Percentiles rank a stretch among this genome's conserved stretches.
Evolutionary conservation across 2,329 filamentous ascomycete genomes (phyloP).

Genomic region (Aspergillus chevalieri): DNA sequence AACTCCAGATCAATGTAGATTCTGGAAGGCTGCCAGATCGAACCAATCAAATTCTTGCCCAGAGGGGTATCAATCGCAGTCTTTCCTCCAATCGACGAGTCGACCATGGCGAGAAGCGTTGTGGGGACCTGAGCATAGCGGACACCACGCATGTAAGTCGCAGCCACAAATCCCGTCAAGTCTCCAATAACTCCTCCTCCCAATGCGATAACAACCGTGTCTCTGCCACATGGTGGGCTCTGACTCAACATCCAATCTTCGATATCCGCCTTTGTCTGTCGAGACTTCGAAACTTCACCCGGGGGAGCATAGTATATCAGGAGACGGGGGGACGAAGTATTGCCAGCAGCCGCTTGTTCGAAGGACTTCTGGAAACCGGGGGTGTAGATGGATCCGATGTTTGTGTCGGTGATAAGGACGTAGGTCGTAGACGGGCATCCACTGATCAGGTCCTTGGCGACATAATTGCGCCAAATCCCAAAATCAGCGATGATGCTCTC

Average conservation of each 20-base stretch:
- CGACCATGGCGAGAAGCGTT: conserved; percentile 91
- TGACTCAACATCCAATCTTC: conserved; percentile 95
- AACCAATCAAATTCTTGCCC: conserved; percentile 91
- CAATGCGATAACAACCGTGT: conserved; percentile 89
- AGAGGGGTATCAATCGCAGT: conserved; percentile 94
- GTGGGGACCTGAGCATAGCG: conserved; percentile 96
- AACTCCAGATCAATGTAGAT: conserved; percentile 94
- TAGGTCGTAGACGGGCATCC: conserved; percentile 83
- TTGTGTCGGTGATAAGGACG: conserved; percentile 93
- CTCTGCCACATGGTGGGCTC: conserved; percentile 75
- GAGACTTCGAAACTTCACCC: conserved; percentile 87
- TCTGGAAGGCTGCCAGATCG: conserved; percentile 91
- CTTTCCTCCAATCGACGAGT: conserved; percentile 97
- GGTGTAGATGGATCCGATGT: conserved; percentile 74
- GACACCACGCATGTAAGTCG: conserved; percentile 97
- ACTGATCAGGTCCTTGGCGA: conserved; percentile 71
- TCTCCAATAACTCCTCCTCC: conserved; percentile 97
- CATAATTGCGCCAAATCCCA: conserved; percentile 77
- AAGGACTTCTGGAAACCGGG: conserved; percentile 68
- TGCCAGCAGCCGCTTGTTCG: conserved; percentile 41
- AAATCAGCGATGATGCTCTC: conserved; percentile 90
- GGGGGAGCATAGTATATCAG: conserved; percentile 82
- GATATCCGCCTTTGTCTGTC: conserved; percentile 88
- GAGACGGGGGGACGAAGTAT: conserved; percentile 56
- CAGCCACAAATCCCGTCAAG: conserved; percentile 94